Conservation (phyloP, 163 green algal genomes). For the Scenedesmus sp. region DNA sequence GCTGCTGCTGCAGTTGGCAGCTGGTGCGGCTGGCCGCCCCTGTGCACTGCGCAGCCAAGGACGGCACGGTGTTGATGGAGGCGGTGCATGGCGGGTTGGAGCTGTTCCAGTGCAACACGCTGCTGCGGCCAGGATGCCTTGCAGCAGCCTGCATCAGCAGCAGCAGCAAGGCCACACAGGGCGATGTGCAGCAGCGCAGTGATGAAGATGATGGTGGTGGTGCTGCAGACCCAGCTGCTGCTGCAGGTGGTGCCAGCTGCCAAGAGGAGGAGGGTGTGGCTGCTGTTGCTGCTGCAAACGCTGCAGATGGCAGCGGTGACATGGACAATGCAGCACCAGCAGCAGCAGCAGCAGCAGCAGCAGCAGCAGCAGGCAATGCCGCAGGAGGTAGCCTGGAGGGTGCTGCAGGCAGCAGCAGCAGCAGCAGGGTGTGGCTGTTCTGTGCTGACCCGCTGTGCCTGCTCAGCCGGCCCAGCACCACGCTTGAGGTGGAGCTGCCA, state of each 20-base stretch:
- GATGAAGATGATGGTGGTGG: background rate
- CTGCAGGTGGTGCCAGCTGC: background rate
- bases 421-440: slow-evolving; percentile 39
- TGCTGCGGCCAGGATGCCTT: background rate
- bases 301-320: background rate
- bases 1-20: slow-evolving; percentile 17
- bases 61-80: slow-evolving; percentile 7
- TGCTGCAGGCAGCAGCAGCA: slow-evolving; percentile 8
- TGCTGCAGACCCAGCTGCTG: background rate
- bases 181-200: background rate
- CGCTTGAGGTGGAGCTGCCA: background rate
- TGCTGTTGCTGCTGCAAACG: background rate
- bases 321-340: background rate
- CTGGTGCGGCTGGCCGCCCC: background rate
- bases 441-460: slow-evolving; percentile 22
- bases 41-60: background rate
- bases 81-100: slow-evolving; percentile 16
- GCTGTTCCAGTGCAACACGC: slow-evolving; percentile 28
- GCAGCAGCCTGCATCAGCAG: slow-evolving; percentile 26
- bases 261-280: background rate
- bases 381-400: background rate
- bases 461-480: background rate
- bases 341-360: background rate
- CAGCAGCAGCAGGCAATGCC: background rate
- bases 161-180: background rate